A percentile compares a stretch with the other conserved stretches of the same genome.
Conservation (phyloP, 2,329 filamentous ascomycete species). For the Fonsecaea nubica region DNA sequence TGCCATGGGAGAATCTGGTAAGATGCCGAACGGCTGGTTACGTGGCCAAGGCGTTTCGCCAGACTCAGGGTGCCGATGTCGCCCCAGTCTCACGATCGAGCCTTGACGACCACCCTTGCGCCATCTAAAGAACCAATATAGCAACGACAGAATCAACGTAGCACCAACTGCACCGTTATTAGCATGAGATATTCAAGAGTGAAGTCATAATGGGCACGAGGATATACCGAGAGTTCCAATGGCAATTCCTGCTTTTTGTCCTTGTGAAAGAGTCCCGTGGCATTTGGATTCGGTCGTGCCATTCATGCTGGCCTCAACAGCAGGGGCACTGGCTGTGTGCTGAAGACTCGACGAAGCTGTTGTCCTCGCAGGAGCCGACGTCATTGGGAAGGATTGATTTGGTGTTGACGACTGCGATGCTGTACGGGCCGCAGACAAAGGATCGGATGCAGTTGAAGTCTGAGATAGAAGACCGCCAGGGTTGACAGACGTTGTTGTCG, state of each 20-base stretch:
- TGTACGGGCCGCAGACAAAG: not conserved
- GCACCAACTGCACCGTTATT: not conserved
- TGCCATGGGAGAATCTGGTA: not conserved
- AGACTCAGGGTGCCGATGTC: not conserved
- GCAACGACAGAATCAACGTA: not conserved
- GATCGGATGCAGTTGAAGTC: not conserved
- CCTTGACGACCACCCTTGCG: not conserved
- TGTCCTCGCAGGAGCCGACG: not conserved
- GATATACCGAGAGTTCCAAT: not conserved
- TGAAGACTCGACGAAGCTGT: not conserved
- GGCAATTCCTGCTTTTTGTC: not conserved
- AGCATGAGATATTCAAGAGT: not conserved
- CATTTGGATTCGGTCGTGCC: not conserved
- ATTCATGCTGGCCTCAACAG: not conserved
- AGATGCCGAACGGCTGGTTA: not conserved
- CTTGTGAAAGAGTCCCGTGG: not conserved
- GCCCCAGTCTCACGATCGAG: not conserved
- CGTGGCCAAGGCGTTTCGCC: not conserved
- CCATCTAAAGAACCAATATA: not conserved
- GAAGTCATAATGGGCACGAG: not conserved
- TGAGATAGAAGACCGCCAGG: not conserved
- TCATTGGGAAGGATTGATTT: not conserved
- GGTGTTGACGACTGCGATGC: not conserved
- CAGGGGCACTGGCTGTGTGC: not conserved
- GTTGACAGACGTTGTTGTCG: not conserved